phyloP scores from a whole-genome alignment of 2,329 filamentous ascomycete genomes.

The Pseudogymnoascus sp. region DNA sequence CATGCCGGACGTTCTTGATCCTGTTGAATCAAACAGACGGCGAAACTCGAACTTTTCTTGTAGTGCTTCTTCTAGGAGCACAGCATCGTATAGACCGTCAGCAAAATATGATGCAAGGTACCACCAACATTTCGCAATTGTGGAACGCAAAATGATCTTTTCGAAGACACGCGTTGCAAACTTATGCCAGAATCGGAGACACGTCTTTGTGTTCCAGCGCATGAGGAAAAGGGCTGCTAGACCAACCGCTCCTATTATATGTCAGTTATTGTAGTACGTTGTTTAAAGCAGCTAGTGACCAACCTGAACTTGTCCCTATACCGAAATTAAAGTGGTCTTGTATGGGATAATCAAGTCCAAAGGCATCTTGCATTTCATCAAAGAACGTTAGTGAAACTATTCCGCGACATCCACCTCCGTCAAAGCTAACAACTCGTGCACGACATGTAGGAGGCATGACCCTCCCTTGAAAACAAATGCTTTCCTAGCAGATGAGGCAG shows the following conservation, averaged over 20 bases:
- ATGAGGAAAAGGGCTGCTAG: too few relatives aligned
- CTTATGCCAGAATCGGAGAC: too few relatives aligned
- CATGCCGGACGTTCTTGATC: slow-evolving; percentile 14
- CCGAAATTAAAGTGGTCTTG: slow-evolving; percentile 22
- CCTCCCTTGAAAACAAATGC: slow-evolving; percentile 16
- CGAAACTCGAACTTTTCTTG: slow-evolving; percentile 14
- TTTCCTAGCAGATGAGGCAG: slow-evolving; percentile 25
- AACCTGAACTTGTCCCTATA: slow-evolving; percentile 23
- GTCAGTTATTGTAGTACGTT: background rate
- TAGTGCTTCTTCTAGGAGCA: slow-evolving; percentile 15
- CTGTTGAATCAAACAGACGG: slow-evolving; percentile 14
- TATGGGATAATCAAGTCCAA: slow-evolving; percentile 17
- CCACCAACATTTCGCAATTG: slow-evolving; percentile 13
- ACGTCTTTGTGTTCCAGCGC: too few relatives aligned
- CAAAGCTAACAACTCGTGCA: slow-evolving; percentile 28
- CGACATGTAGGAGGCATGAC: slow-evolving; percentile 29
- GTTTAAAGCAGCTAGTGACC: background rate
- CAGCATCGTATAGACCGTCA: slow-evolving; percentile 17
- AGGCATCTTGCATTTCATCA: slow-evolving; percentile 16
- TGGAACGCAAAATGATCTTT: background rate
- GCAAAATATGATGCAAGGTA: slow-evolving; percentile 13
- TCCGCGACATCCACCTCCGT: slow-evolving; percentile 27
- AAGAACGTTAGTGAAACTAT: slow-evolving; percentile 22
- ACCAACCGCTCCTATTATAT: too few relatives aligned
- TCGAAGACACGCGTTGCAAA: too few relatives aligned